phyloP scores from a whole-genome alignment of 78 protist species.

The Chrysochromulina parva region DNA sequence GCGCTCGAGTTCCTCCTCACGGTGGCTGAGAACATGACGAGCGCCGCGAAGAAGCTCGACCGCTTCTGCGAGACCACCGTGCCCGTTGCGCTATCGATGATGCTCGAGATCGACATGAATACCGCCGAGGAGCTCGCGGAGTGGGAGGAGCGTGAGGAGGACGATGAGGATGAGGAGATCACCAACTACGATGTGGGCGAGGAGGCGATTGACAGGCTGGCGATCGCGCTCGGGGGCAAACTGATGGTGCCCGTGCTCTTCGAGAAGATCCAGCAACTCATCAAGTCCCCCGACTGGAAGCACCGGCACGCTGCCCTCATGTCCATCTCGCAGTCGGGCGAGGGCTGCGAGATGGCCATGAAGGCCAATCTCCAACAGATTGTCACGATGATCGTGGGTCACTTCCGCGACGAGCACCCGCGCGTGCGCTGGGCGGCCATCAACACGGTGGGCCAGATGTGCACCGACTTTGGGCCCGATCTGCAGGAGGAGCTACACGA shows the following conservation, averaged over 20 bases:
- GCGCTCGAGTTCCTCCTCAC: conserved; percentile 50
- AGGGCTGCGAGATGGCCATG: conserved; percentile 56
- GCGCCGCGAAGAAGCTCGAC: neutral
- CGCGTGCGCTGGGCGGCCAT: conserved; percentile 88
- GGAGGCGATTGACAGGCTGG: conserved; percentile 73
- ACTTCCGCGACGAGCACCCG: conserved; percentile 77
- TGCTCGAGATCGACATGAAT: conserved; percentile 11
- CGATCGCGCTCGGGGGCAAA: conserved; percentile 74
- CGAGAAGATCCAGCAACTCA: neutral
- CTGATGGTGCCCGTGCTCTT: conserved; percentile 50
- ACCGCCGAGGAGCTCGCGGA: neutral
- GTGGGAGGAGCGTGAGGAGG: neutral
- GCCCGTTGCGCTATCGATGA: conserved; percentile 62
- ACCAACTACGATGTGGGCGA: conserved; percentile 62
- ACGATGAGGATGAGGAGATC: conserved; percentile 44
- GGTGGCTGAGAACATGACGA: conserved; percentile 31
- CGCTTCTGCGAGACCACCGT: conserved; percentile 30
- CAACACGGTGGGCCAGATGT: conserved; percentile 84
- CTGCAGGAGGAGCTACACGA: conserved; percentile 44
- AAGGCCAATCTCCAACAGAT: neutral
- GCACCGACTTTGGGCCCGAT: conserved; percentile 68
- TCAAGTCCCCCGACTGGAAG: conserved; percentile 50
- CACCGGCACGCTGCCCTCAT: conserved; percentile 64
- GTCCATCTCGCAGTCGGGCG: conserved; percentile 63
- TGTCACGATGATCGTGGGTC: conserved; percentile 15